phyloP scores from a whole-genome alignment of 2,329 filamentous ascomycete genomes.

The Fusarium phyllophilum region DNA sequence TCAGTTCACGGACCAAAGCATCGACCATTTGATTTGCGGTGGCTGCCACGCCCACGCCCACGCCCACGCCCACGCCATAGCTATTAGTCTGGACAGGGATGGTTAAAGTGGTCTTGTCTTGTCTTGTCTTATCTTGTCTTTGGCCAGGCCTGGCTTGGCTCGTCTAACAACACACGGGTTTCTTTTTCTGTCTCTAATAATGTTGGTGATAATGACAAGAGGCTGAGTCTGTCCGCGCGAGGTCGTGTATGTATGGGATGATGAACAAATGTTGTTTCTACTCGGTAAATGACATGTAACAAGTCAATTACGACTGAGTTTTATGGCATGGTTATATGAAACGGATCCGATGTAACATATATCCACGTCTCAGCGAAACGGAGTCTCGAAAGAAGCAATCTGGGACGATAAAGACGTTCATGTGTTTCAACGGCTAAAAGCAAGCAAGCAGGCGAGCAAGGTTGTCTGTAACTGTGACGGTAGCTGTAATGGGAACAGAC shows the following conservation, averaged over 20 bases:
- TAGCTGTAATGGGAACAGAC: neutral
- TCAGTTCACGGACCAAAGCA: conserved; percentile 26
- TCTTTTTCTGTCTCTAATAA: conserved; percentile 8
- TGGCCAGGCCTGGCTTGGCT: conserved; percentile 5
- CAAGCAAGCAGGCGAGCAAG: conserved; percentile 10
- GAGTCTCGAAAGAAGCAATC: conserved; percentile 23
- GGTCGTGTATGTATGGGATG: conserved; percentile 17
- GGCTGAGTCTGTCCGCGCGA: conserved; percentile 39
- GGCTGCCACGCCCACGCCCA: conserved; percentile 32
- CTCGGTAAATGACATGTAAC: neutral
- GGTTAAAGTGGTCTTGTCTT: conserved; percentile 24
- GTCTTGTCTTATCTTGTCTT: neutral
- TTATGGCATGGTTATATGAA: neutral
- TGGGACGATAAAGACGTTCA: conserved; percentile 20
- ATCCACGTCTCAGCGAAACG: conserved; percentile 36
- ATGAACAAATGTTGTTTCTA: conserved; percentile 16
- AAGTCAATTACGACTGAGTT: neutral
- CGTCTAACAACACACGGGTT: neutral
- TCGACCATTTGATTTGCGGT: conserved; percentile 28
- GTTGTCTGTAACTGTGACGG: neutral
- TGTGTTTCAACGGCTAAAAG: conserved; percentile 30
- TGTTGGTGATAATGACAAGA: conserved; percentile 13
- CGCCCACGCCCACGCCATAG: conserved; percentile 24
- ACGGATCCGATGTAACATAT: conserved; percentile 11
- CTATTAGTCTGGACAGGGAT: neutral